phyloP scores from a whole-genome alignment of 371 early-diverging fungal genomes.

The Mortierella sp. region DNA sequence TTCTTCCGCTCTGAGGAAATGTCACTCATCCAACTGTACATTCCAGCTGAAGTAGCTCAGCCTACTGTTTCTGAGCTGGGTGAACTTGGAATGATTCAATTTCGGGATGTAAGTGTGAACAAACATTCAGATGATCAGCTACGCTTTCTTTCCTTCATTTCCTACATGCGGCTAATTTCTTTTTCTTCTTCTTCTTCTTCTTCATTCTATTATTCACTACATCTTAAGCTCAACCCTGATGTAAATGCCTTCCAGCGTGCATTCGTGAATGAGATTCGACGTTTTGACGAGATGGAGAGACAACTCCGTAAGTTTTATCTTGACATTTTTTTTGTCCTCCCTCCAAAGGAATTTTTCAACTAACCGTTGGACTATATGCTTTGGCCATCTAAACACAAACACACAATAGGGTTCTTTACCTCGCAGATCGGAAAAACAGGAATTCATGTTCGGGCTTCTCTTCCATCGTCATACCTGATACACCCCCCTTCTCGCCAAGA shows the following conservation, averaged over 20 bases:
- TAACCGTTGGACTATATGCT: neutral
- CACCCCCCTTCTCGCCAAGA: conserved; percentile 90
- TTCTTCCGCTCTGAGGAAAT: conserved; percentile 98
- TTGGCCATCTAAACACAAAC: neutral
- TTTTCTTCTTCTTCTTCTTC: neutral
- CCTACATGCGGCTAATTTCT: neutral
- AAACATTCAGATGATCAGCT: neutral
- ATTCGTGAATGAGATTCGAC: conserved; percentile 93
- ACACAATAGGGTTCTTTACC: conserved; percentile 80
- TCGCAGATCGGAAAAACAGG: conserved; percentile 86
- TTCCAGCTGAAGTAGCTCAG: conserved; percentile 95
- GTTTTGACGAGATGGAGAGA: conserved; percentile 95
- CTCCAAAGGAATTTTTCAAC: neutral
- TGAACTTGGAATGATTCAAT: conserved; percentile 94
- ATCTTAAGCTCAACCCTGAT: conserved; percentile 85
- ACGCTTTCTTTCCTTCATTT: too few relatives aligned
- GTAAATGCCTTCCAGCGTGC: conserved; percentile 97
- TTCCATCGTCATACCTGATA: conserved; percentile 65
- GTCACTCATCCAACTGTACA: conserved; percentile 96
- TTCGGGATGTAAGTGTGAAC: conserved; percentile 83
- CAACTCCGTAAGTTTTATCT: conserved; percentile 79
- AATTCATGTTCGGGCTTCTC: conserved; percentile 73
- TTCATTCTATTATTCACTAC: neutral
- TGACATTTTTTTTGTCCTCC: neutral
- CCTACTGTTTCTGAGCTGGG: conserved; percentile 95